Base-by-base conservation (phyloP, 345 rosid genomes). In the Gossypium bickii region DNA sequence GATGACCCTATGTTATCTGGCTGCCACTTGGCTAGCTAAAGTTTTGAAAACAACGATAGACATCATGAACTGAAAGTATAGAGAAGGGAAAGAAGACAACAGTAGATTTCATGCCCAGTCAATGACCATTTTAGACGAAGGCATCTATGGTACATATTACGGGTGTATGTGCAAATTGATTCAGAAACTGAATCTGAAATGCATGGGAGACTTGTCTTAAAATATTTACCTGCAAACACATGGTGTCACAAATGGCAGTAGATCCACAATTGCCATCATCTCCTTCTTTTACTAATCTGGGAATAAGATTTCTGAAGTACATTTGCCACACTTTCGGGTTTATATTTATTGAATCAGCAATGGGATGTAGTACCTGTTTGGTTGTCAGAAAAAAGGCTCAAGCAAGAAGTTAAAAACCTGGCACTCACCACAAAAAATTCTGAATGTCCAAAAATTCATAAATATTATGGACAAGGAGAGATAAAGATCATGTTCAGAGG, bases 261-360 rank as follows among this genome's bases (percentile, higher is more conserved):
- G 62, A 57, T 57, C 62, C 62, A 57, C 62, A 57, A 57, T 57
- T 57, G 29, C 99, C 97, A 83, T 95, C 99, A 81, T 91, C 85
- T 25, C 97, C 99, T 79, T 88, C 82, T 78, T 79, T 83, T 45
- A 87, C 97, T 78, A 95, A 72, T 73, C 94, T 85, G 2, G 98
- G 98, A 20, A 95, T 74, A 61, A 95, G 86, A 80, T 91, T 93
- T 77, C 85, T 80, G 58, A 95, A 95, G 77, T 95, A 95, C 93
- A 93, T 79, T 76, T 85, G 80, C 99, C 98, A 93, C 20, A 95
- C 86, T 81, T 89, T 22, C 8, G 77, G 45, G 67, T 95, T 95
- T 71, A 95, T 83, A 77, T 95, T 95, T 34, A 93, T 93, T 18
- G 88, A 82, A 79, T 87, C 92, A 71, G 97, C 88, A 77, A 74